Percentiles rank a stretch among this genome's conserved stretches.
Evolutionary conservation across 306 rosid species (phyloP).

Genomic region (Castanea crenata): DNA sequence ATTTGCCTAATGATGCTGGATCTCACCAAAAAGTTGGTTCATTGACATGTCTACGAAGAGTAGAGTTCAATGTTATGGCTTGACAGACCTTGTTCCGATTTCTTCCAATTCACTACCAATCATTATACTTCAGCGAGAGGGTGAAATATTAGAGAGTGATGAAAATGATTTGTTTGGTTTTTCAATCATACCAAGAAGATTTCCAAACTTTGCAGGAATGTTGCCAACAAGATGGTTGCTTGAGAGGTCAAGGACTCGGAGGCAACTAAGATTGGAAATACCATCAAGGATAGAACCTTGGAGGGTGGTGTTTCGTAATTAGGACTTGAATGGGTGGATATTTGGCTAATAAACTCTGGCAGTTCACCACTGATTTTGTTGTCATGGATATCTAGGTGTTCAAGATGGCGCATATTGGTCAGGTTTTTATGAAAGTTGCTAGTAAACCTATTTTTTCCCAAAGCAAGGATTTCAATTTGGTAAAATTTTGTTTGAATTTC

Average conservation of each 20-base stretch:
- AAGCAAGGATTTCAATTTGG: slow-evolving; percentile 9
- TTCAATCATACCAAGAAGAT: slow-evolving; percentile 24
- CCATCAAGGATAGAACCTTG: no score
- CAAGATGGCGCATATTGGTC: slow-evolving; percentile 11
- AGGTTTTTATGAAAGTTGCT: slow-evolving; percentile 23
- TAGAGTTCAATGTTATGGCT: slow-evolving; percentile 19
- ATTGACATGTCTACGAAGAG: slow-evolving; percentile 15
- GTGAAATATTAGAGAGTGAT: no score
- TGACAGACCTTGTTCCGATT: slow-evolving; percentile 7
- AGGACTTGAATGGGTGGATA: background rate
- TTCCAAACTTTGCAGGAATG: background rate
- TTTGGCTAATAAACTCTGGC: background rate
- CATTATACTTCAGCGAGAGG: background rate
- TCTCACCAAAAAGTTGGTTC: slow-evolving; percentile 19
- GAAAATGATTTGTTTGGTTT: background rate
- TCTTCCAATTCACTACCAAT: slow-evolving; percentile 33
- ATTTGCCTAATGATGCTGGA: slow-evolving; percentile 16
- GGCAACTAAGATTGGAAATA: slow-evolving; percentile 4
- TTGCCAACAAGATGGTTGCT: slow-evolving; percentile 11
- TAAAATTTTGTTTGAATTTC: slow-evolving; percentile 25
- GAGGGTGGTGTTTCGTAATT: no score
- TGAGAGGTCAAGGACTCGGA: slow-evolving; percentile 23
- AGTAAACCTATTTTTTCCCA: background rate
- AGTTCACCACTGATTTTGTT: background rate
- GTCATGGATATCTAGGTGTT: slow-evolving; percentile 25